Evolutionary conservation across 129 eudicot species (phyloP).

Genomic region (Arctium minus): DNA sequence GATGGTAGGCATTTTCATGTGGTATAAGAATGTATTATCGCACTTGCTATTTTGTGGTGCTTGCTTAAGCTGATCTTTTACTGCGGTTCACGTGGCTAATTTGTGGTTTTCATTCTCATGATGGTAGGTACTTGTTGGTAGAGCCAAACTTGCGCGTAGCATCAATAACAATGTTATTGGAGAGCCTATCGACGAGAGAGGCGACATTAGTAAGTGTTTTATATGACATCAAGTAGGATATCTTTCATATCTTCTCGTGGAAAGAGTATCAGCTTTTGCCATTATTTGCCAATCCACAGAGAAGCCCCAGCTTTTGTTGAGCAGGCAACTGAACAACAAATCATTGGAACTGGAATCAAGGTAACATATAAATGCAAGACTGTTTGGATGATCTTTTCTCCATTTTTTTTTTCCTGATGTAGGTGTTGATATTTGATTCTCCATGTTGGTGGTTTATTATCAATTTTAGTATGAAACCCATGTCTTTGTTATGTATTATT

Average conservation of each 20-base stretch:
- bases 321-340: constrained; percentile 94
- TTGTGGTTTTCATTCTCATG: too few species aligned
- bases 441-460: background rate
- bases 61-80: background rate
- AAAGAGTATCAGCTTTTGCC: background rate
- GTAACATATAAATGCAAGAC: constrained; percentile 28
- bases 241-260: too few species aligned
- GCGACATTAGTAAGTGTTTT: too few species aligned
- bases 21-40: background rate
- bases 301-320: constrained; percentile 95
- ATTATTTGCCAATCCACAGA: constrained; percentile 85
- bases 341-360: constrained; percentile 96
- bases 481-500: background rate
- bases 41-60: background rate
- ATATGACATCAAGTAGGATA: too few species aligned
- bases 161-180: too few species aligned
- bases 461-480: background rate
- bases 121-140: too few species aligned
- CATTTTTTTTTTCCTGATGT: too few species aligned
- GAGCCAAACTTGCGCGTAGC: too few species aligned
- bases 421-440: background rate
- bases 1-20: background rate
- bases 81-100: too few species aligned
- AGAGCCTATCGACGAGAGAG: too few species aligned
- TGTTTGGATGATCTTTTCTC: background rate